Percentiles rank a stretch among this genome's conserved stretches.
Evolutionary conservation across 2,329 filamentous ascomycete genomes (phyloP).

Genomic region (Epichloe typhina): DNA sequence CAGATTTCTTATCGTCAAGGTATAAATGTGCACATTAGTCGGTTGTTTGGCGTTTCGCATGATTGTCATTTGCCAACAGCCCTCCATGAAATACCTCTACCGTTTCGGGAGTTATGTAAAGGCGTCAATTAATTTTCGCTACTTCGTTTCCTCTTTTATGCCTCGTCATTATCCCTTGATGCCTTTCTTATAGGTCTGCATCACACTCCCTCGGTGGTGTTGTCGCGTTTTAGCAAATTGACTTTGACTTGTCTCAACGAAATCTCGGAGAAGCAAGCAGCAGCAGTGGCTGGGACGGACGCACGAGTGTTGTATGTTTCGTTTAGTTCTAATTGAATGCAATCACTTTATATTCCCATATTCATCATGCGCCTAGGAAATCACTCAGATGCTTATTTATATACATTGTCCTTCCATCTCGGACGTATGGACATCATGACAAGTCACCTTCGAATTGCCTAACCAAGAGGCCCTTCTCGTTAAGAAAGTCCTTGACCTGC

Average conservation of each 20-base stretch:
- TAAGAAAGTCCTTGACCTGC: conserved; percentile 79
- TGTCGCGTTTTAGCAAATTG: not conserved
- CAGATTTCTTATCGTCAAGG: not conserved
- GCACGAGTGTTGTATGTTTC: not conserved
- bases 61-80: not conserved
- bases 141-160: not conserved
- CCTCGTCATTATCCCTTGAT: not conserved
- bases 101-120: not conserved
- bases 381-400: not conserved
- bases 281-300: not conserved
- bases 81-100: not conserved
- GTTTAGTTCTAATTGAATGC: not conserved
- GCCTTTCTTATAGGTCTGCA: not conserved
- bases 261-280: not conserved
- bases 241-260: not conserved
- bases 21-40: not conserved
- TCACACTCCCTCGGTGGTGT: not conserved
- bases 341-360: not conserved
- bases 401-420: not conserved
- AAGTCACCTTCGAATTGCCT: conserved; percentile 57
- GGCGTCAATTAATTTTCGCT: not conserved
- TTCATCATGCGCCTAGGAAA: not conserved
- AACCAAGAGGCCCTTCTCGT: conserved; percentile 59
- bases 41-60: not conserved
- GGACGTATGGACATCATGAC: conserved; percentile 10